Evolutionary conservation across 2,329 filamentous ascomycete genomes (phyloP).

Genomic region (Colletotrichum caudatum): DNA sequence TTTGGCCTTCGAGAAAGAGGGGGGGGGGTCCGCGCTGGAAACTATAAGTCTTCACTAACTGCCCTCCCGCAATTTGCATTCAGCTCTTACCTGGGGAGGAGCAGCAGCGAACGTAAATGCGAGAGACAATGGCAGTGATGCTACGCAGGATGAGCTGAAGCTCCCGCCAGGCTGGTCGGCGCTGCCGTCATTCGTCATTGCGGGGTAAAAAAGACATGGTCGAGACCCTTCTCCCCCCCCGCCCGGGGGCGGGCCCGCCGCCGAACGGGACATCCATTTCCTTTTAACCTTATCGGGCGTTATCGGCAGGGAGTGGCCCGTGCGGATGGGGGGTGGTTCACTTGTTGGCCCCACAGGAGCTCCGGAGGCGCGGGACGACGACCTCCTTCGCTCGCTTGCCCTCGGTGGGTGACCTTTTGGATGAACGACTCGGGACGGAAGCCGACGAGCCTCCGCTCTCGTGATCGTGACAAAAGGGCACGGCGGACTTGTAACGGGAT

Average conservation of each 20-base stretch:
- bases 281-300: conserved; percentile 28
- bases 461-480: too few relatives aligned
- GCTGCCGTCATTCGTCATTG: conserved; percentile 40
- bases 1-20: not conserved
- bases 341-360: conserved; percentile 26
- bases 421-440: too few relatives aligned
- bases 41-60: not conserved
- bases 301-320: conserved; percentile 3
- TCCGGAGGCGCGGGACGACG: conserved; percentile 12
- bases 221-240: not conserved
- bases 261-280: not conserved
- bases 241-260: not conserved
- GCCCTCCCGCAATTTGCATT: not conserved
- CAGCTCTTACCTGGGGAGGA: not conserved
- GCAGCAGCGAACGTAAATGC: not conserved
- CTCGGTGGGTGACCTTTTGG: too few relatives aligned
- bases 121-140: not conserved
- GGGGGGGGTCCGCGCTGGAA: not conserved
- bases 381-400: not conserved
- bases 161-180: not conserved
- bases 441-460: not conserved
- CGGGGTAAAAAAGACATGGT: conserved; percentile 34
- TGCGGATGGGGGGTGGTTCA: not conserved
- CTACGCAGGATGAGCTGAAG: not conserved
- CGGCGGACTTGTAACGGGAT: not conserved